These are phyloP conservation scores for Gilbertella persicaria DNA, from an alignment of 371 early-diverging fungal genomes.

Conservation along the genomic window DNA sequence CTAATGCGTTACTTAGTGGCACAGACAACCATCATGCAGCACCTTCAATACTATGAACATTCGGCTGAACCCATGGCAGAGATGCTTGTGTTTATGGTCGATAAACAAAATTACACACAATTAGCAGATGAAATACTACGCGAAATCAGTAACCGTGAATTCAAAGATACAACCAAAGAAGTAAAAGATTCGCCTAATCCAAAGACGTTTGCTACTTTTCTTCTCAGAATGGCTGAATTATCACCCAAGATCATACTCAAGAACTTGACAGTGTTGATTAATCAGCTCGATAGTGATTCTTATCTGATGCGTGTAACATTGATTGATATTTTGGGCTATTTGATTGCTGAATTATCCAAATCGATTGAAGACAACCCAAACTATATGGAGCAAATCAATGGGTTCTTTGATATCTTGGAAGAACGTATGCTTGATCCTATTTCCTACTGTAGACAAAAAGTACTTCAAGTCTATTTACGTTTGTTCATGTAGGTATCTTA, in stretches of 20 bases:
- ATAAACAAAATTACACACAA: slow-evolving; percentile 67
- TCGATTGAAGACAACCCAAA: slow-evolving; percentile 63
- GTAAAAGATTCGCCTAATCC: slow-evolving; percentile 76
- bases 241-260: slow-evolving; percentile 81
- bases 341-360: slow-evolving; percentile 70
- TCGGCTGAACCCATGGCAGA: slow-evolving; percentile 92
- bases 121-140: slow-evolving; percentile 82
- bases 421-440: slow-evolving; percentile 90
- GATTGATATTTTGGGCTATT: slow-evolving; percentile 83
- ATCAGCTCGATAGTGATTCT: slow-evolving; percentile 86
- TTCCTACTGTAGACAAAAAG: slow-evolving; percentile 80
- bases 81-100: slow-evolving; percentile 66
- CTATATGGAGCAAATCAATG: slow-evolving; percentile 62
- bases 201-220: slow-evolving; percentile 81
- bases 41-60: slow-evolving; percentile 91
- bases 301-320: slow-evolving; percentile 84
- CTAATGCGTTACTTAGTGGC: slow-evolving; percentile 49
- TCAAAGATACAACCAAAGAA: slow-evolving; percentile 55
- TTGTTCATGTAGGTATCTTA: slow-evolving; percentile 69
- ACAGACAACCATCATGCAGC: slow-evolving; percentile 84
- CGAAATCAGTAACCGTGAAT: slow-evolving; percentile 65
- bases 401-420: slow-evolving; percentile 85
- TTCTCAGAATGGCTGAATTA: slow-evolving; percentile 80
- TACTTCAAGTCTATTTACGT: slow-evolving; percentile 82
- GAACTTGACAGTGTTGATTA: slow-evolving; percentile 80